Evolutionary conservation across 495 filamentous ascomycete species (phyloP).

Genomic region (Staphylotrichum tortipilum): DNA sequence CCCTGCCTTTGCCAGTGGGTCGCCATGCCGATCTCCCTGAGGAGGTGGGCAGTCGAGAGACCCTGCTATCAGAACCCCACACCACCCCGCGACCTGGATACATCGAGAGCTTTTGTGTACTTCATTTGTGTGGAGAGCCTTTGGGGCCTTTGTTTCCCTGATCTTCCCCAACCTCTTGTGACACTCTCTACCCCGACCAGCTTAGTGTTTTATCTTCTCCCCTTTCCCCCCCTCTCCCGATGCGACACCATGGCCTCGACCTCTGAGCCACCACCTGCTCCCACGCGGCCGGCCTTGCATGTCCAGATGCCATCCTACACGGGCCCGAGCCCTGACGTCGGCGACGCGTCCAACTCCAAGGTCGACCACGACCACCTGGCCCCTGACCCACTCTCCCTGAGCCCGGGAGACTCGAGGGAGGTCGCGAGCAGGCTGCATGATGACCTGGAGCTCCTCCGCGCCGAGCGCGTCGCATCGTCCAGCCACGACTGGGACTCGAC

Average conservation of each 20-base stretch:
- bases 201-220: background rate
- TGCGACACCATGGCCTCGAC: conserved; percentile 9
- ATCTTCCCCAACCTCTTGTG: too few species aligned
- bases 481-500: conserved; percentile 36
- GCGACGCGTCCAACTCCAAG: conserved; percentile 18
- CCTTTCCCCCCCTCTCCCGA: background rate
- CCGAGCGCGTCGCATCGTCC: conserved; percentile 65
- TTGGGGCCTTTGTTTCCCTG: background rate
- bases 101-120: background rate
- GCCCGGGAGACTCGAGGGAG: conserved; percentile 38
- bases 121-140: background rate
- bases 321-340: conserved; percentile 5
- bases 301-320: conserved; percentile 22
- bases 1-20: background rate
- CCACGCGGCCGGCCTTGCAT: conserved; percentile 12
- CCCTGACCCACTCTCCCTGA: conserved; percentile 9
- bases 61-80: background rate
- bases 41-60: background rate
- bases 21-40: conserved; percentile 5
- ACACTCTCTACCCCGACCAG: too few species aligned
- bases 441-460: conserved; percentile 73
- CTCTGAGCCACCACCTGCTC: conserved; percentile 2
- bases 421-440: conserved; percentile 68
- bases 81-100: background rate
- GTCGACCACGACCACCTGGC: conserved; percentile 14